Percentiles rank a stretch among this genome's conserved stretches.
These are phyloP conservation scores for Tanacetum coccineum DNA, from an alignment of 129 eudicot species.

Conservation along the genomic window DNA sequence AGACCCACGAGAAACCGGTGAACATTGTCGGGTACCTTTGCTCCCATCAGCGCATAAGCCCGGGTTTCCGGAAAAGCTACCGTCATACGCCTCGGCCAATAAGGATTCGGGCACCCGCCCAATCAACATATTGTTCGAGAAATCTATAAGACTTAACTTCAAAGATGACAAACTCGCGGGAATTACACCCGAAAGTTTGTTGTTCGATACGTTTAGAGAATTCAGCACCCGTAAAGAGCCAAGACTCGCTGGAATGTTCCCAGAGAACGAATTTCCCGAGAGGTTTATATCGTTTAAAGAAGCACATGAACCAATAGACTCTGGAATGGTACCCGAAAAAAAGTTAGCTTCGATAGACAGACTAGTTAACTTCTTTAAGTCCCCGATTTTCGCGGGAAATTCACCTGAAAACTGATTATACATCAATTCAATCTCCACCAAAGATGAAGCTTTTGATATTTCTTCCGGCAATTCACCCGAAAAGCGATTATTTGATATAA, in stretches of 20 bases:
- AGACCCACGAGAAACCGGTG: constrained; percentile 30
- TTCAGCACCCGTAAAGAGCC: constrained; percentile 48
- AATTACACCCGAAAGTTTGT: constrained; percentile 57
- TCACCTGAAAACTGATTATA: constrained; percentile 52
- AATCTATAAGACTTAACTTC: constrained; percentile 57
- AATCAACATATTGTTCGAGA: constrained; percentile 47
- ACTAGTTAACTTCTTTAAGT: constrained; percentile 38
- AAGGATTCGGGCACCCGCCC: constrained; percentile 59
- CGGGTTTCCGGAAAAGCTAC: constrained; percentile 52
- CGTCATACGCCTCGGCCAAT: constrained; percentile 26
- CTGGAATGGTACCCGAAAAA: constrained; percentile 52
- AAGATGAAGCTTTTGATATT: constrained; percentile 37
- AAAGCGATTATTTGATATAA: constrained; percentile 45
- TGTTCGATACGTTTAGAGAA: constrained; percentile 48
- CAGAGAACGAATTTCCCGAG: constrained; percentile 44
- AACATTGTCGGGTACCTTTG: constrained; percentile 35
- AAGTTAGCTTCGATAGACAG: constrained; percentile 43
- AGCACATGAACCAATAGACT: constrained; percentile 58
- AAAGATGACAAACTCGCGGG: constrained; percentile 43
- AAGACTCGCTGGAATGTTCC: constrained; percentile 48
- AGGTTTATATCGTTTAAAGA: constrained; percentile 48
- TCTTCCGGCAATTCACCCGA: constrained; percentile 51
- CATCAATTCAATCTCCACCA: constrained; percentile 48
- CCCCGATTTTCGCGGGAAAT: constrained; percentile 41
- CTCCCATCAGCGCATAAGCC: constrained; percentile 45